Evolutionary conservation across 2,329 filamentous ascomycete genomes (phyloP).

Genomic region (Rugonectria rugulosa): DNA sequence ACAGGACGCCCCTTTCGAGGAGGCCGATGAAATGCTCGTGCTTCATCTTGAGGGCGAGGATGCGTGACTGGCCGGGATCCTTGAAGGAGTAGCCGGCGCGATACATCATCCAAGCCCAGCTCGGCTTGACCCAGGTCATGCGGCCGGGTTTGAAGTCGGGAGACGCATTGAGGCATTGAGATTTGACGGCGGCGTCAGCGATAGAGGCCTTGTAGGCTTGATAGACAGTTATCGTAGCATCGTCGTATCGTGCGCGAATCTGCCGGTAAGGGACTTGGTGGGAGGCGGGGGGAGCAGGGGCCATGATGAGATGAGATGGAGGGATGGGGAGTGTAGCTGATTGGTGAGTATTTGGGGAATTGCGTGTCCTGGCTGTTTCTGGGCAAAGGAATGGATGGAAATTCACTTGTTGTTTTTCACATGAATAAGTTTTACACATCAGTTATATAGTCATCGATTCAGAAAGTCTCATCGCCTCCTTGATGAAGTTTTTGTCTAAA

Average conservation of each 20-base stretch:
- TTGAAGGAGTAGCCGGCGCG: conserved; percentile 68
- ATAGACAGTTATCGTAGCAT: conserved; percentile 65
- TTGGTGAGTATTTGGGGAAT: background rate
- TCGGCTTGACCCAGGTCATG: conserved; percentile 73
- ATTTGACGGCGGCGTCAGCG: conserved; percentile 57
- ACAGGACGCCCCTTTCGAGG: conserved; percentile 48
- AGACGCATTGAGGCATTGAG: conserved; percentile 61
- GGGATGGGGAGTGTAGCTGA: background rate
- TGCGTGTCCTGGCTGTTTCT: too few species aligned
- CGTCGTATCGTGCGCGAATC: conserved; percentile 60
- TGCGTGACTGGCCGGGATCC: conserved; percentile 59
- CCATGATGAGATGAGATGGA: conserved; percentile 22
- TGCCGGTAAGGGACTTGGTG: conserved; percentile 50
- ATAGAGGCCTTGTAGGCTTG: conserved; percentile 66
- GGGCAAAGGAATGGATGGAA: too few species aligned
- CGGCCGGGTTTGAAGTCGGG: conserved; percentile 59
- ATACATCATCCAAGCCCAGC: conserved; percentile 71
- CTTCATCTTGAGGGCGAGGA: conserved; percentile 64
- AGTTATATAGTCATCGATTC: background rate
- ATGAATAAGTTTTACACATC: too few species aligned
- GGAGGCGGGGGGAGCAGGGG: conserved; percentile 13
- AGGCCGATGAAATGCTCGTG: conserved; percentile 58
- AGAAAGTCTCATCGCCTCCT: background rate
- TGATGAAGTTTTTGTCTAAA: too few species aligned
- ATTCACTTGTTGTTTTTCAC: too few species aligned